Evolutionary conservation across 192 early-diverging fungal genomes (phyloP).

Genomic region (Spizellomyces sp.): DNA sequence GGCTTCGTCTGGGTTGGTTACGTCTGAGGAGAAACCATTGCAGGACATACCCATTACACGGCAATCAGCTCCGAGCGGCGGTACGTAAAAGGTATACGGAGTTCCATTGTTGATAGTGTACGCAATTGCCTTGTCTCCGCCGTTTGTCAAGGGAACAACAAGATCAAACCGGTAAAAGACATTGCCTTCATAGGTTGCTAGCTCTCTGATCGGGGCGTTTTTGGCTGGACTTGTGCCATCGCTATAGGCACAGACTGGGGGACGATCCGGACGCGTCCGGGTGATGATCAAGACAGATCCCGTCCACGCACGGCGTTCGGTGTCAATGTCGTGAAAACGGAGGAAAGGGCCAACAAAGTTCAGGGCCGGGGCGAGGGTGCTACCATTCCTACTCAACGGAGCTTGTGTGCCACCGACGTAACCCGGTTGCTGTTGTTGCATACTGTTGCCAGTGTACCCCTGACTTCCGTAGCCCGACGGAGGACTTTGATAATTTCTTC

Average conservation of each 20-base stretch:
- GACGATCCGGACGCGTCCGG: constrained; percentile 1
- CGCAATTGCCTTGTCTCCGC: constrained; percentile 12
- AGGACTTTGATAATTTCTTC: no score
- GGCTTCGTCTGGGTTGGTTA: constrained; percentile 14
- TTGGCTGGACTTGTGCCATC: neutral
- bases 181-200: constrained; percentile 1
- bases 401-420: neutral
- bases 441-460: neutral
- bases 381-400: neutral
- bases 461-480: no score
- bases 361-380: constrained; percentile 1
- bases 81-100: constrained; percentile 20
- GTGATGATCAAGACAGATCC: constrained; percentile 26
- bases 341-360: constrained; percentile 29
- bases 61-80: constrained; percentile 3
- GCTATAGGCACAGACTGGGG: constrained; percentile 8
- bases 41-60: constrained; percentile 22
- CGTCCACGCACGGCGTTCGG: neutral
- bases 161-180: constrained; percentile 23
- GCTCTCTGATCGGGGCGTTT: neutral
- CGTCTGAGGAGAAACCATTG: constrained; percentile 26
- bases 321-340: constrained; percentile 26
- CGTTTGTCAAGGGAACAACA: neutral
- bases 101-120: constrained; percentile 11
- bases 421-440: neutral